Evolutionary conservation across 225 moss, liverwort and hornwort species (phyloP), one percentile per base, ranked within the genome.

Genomic region (Pleurozium schreberi): DNA sequence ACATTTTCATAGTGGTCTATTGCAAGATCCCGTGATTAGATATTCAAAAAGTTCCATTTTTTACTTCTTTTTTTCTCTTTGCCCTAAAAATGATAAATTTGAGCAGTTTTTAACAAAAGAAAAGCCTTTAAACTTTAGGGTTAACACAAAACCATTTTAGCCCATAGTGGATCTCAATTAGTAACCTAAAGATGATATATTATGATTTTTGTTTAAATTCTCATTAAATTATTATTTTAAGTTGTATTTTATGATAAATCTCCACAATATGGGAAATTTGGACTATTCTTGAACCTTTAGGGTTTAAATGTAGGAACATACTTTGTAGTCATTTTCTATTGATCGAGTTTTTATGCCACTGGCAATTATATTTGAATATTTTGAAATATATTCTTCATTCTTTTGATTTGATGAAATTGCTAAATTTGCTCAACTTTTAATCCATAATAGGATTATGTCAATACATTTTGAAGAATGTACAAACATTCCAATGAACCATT

Each of bases 281-380:
- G 22, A 68, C 23, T 12, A 68, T 1, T 18, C 13, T 0, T 40
- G 1, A 12, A 12, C 23, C 8, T 26, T 43, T 9, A 28, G 1
- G 18, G 4, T 11, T 31, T 19, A 19, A 11, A 30, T 19, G 10
- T 0, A 31, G 0, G 12, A 8, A 21, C 2, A 33, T 34, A 50
- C 3, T 50, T 34, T 21, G 34, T 34, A 12, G 2, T 21, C 49
- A 49, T 45, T 49, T 75, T 20, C 12, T 75, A 3, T n/a, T n/a
- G n/a, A n/a, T 19, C 6, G 11, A 49, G 2, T 0, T 31, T 33
- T 8, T 75, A 33, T 49, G 3, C 43, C 1, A 0, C 21, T 49
- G 4, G 4, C 2, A n/a, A n/a, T n/a, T n/a, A 50, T 33, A 13
- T 33, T 31, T 0, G 0, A 75, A 33, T 31, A 20, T 75, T 27